phyloP scores from a whole-genome alignment of 2,329 filamentous ascomycete species.

The Emmonsiellopsis sp. region DNA sequence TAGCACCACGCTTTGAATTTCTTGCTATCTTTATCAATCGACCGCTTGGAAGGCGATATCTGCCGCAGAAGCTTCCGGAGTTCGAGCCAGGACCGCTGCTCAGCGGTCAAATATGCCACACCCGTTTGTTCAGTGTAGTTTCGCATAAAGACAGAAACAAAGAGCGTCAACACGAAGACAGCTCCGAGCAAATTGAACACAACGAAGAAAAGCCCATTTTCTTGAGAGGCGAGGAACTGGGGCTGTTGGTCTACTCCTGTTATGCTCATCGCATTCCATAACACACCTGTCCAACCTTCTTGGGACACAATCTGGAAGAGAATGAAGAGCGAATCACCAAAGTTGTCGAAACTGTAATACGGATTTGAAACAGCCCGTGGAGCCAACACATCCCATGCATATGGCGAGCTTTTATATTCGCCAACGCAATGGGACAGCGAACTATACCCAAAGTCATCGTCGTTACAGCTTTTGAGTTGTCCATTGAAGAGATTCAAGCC shows the following conservation, averaged over 20 bases:
- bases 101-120: constrained; percentile 88
- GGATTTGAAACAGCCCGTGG: constrained; percentile 74
- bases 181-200: constrained; percentile 93
- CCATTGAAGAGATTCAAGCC: constrained; percentile 89
- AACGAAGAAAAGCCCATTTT: constrained; percentile 89
- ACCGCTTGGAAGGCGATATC: constrained; percentile 88
- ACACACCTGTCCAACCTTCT: constrained; percentile 95
- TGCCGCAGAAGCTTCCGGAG: constrained; percentile 83
- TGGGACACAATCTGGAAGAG: constrained; percentile 98
- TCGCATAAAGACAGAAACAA: constrained; percentile 99
- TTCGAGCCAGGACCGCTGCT: constrained; percentile 95
- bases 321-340: constrained; percentile 86
- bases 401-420: constrained; percentile 70
- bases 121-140: constrained; percentile 99
- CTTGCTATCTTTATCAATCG: constrained; percentile 65
- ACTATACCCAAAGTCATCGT: constrained; percentile 47
- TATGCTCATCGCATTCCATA: constrained; percentile 73
- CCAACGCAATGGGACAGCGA: constrained; percentile 69
- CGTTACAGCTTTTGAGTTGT: constrained; percentile 71
- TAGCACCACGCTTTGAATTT: constrained; percentile 92
- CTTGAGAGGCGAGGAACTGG: constrained; percentile 57
- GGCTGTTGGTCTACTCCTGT: constrained; percentile 70
- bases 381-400: constrained; percentile 74
- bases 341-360: constrained; percentile 89
- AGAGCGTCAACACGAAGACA: constrained; percentile 92